Evolutionary conservation across 352 stramenopile species (phyloP), one percentile per base, ranked within the genome.

Genomic region (Pythium biforme): DNA sequence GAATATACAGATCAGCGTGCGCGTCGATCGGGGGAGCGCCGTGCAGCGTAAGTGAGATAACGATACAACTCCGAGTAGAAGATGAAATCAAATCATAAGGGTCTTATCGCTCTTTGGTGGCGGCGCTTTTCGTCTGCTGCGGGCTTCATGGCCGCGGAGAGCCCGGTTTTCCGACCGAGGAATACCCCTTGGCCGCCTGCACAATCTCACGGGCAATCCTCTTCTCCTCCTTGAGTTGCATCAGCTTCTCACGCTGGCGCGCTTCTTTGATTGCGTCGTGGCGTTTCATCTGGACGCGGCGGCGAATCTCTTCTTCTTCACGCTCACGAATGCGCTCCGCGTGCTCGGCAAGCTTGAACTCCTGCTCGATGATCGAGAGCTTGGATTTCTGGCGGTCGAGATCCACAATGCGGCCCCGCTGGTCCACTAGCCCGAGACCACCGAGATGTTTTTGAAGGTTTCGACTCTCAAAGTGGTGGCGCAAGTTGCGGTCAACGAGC

Each of bases 301-400:
- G 82, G 27, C 86, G 83, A 55, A 96, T 84, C 55, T 97, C 86
- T 22, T 94, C 76, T 53, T 97, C 91, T 56, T 97, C 91, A 22
- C 78, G 81, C 45, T 90, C 73, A 19, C 82, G 77, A 43, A 76
- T 75, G 15, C 77, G 65, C 58, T 97, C 88, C 7, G 73, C 74
- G 37, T 89, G 81, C 66, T 97, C 90, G 0, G 90, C 91, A 40
- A 90, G 66, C 51, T 89, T 90, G 68, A 97, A 97, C 62, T 97
- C 90, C 66, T 96, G 88, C 72, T 97, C 89, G 53, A 97, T 95
- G 45, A 97, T 97, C 46, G 86, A 83, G 20, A 97, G 73, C 64
- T 97, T 96, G 9, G 79, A 75, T 66, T 94, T 95, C 46, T 97
- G 85, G 59, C 92, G 90, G 26, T 94, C 86, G 11, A 95, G 64